Evolutionary conservation across 2,329 filamentous ascomycete genomes (phyloP).

Genomic region (Rutstroemia sydowiana): DNA sequence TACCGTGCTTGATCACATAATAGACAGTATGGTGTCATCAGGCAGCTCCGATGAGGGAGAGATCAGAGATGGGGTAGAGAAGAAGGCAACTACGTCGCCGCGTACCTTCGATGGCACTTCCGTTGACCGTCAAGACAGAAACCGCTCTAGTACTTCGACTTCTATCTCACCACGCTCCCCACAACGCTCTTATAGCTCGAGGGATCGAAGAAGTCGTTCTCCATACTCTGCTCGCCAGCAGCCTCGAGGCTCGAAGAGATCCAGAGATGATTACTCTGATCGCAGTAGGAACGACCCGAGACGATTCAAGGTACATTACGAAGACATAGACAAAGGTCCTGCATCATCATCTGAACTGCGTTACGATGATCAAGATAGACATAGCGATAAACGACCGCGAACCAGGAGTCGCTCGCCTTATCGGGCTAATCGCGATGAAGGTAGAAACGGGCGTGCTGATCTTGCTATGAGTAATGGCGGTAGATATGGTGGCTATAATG

Average conservation of each 20-base stretch:
- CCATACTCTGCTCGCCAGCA: slow-evolving; percentile 36
- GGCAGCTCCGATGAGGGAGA: slow-evolving; percentile 80
- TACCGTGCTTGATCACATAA: slow-evolving; percentile 24
- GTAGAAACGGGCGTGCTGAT: slow-evolving; percentile 18
- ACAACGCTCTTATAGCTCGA: slow-evolving; percentile 36
- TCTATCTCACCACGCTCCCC: slow-evolving; percentile 27
- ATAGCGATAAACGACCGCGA: slow-evolving; percentile 46
- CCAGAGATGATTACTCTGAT: slow-evolving; percentile 50
- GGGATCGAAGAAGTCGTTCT: slow-evolving; percentile 47
- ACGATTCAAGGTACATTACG: slow-evolving; percentile 54
- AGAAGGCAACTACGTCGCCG: slow-evolving; percentile 94
- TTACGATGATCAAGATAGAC: slow-evolving; percentile 44
- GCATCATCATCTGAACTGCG: slow-evolving; percentile 29
- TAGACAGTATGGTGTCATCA: slow-evolving; percentile 39
- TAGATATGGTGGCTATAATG: slow-evolving; percentile 14
- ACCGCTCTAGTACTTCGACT: slow-evolving; percentile 36
- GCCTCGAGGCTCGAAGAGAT: slow-evolving; percentile 56
- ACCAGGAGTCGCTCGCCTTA: slow-evolving; percentile 45
- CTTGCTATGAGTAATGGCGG: slow-evolving; percentile 18
- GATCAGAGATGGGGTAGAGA: slow-evolving; percentile 70
- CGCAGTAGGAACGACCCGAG: slow-evolving; percentile 46
- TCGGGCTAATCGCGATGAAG: slow-evolving; percentile 30
- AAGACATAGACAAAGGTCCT: slow-evolving; percentile 45
- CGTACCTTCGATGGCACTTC: slow-evolving; percentile 66
- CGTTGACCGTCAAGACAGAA: slow-evolving; percentile 92